Conservation (phyloP, 2,329 filamentous ascomycete species). For the Aureobasidium sp. region DNA sequence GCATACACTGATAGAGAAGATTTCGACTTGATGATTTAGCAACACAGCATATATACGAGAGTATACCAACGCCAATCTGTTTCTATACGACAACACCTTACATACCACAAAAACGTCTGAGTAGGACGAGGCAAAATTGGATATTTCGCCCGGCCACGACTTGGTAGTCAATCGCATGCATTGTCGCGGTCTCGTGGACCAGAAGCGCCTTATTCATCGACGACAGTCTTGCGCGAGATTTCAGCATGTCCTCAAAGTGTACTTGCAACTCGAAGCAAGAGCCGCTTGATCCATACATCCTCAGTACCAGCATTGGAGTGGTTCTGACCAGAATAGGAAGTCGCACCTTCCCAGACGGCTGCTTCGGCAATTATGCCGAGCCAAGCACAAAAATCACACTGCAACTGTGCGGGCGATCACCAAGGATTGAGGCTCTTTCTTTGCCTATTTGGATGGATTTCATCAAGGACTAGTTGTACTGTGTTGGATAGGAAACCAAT, state of each 20-base stretch:
- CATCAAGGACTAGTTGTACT: too few relatives aligned
- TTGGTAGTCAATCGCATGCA: too few relatives aligned
- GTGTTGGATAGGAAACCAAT: too few relatives aligned
- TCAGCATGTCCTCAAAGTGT: not conserved
- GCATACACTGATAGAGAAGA: conserved; percentile 15
- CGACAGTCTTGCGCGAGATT: not conserved
- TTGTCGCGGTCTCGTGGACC: too few relatives aligned
- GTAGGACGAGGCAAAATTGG: too few relatives aligned
- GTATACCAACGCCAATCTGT: not conserved
- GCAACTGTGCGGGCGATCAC: not conserved
- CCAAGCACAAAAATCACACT: not conserved
- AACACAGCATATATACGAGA: not conserved
- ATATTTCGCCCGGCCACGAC: too few relatives aligned
- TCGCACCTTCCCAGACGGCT: not conserved
- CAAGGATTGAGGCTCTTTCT: not conserved
- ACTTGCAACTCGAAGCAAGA: not conserved
- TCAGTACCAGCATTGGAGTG: too few relatives aligned
- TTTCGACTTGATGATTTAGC: not conserved
- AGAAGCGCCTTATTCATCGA: too few relatives aligned
- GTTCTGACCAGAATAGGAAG: not conserved
- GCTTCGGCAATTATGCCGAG: not conserved
- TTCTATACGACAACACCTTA: not conserved
- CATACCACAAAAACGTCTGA: too few relatives aligned
- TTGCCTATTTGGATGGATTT: not conserved
- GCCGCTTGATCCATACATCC: too few relatives aligned